Percentiles rank a stretch among this genome's conserved stretches.
Evolutionary conservation across 352 stramenopile genomes (phyloP).

Genomic region (Phytophthora litchii): DNA sequence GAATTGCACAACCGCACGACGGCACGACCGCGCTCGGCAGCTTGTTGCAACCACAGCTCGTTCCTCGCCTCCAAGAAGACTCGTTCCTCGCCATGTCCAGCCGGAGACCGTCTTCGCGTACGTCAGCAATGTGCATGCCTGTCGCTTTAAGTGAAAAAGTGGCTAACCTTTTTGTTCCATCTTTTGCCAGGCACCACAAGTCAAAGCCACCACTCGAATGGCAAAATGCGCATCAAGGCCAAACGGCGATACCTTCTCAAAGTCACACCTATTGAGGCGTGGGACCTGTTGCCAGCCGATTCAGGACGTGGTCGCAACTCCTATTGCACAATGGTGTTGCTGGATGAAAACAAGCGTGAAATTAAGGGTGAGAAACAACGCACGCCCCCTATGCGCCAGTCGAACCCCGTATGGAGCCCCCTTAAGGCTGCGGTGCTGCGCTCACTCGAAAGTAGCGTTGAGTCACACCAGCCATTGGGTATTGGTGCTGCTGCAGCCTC

Average conservation of each 20-base stretch:
- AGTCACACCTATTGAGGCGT: conserved; percentile 84
- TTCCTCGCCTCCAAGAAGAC: conserved; percentile 9
- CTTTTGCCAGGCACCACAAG: conserved; percentile 25
- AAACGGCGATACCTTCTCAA: conserved; percentile 86
- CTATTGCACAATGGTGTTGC: conserved; percentile 84
- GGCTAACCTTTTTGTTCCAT: conserved; percentile 2
- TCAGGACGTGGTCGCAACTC: conserved; percentile 66
- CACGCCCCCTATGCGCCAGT: conserved; percentile 65
- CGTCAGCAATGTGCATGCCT: conserved; percentile 11
- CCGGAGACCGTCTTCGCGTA: conserved; percentile 35
- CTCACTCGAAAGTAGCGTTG: conserved; percentile 75
- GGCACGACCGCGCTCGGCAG: conserved; percentile 1
- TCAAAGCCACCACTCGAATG: conserved; percentile 26
- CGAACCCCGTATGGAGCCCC: conserved; percentile 82
- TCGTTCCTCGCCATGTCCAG: conserved; percentile 25
- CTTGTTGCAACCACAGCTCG: conserved; percentile 12
- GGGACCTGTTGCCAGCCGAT: conserved; percentile 69
- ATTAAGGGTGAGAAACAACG: conserved; percentile 90
- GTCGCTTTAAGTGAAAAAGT: conserved; percentile 13
- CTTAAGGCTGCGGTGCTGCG: conserved; percentile 82
- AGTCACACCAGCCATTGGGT: conserved; percentile 85
- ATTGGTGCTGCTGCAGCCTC: conserved; percentile 81
- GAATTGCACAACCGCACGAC: conserved; percentile 31
- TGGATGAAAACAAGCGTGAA: conserved; percentile 85
- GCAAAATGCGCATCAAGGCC: conserved; percentile 61